A percentile compares a stretch with the other conserved stretches of the same genome.
These are phyloP conservation scores for Whalleya microplaca DNA, from an alignment of 2,329 filamentous ascomycete species.

Conservation along the genomic window DNA sequence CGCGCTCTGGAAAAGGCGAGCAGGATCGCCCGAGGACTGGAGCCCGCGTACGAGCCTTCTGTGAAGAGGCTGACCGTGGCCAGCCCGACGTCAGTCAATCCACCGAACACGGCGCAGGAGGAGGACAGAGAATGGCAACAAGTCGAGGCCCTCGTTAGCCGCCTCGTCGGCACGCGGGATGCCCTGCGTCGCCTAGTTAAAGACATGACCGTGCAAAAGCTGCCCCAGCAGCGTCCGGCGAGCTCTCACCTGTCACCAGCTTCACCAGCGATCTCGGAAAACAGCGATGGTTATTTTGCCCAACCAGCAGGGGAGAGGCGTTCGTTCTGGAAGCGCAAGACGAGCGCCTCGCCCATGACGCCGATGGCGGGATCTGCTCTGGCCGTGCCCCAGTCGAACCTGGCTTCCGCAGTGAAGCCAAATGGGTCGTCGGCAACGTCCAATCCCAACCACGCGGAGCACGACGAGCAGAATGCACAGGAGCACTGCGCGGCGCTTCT, in stretches of 20 bases:
- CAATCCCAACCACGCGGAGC: slow-evolving; percentile 43
- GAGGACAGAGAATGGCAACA: slow-evolving; percentile 87
- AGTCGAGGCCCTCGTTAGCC: slow-evolving; percentile 82
- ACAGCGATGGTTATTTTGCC: slow-evolving; percentile 59
- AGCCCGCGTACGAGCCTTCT: slow-evolving; percentile 39
- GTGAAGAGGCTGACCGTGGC: slow-evolving; percentile 29
- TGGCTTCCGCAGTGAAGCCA: slow-evolving; percentile 38
- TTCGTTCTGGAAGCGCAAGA: slow-evolving; percentile 92
- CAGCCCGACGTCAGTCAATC: slow-evolving; percentile 35
- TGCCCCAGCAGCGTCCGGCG: slow-evolving; percentile 33
- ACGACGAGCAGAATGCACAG: slow-evolving; percentile 70
- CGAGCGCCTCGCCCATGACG: slow-evolving; percentile 57
- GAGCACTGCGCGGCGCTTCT: slow-evolving; percentile 85
- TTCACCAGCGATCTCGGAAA: slow-evolving; percentile 49
- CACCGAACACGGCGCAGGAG: slow-evolving; percentile 44
- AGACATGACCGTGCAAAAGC: slow-evolving; percentile 71
- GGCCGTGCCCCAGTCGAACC: slow-evolving; percentile 46
- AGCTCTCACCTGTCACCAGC: slow-evolving; percentile 46
- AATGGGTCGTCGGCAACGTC: slow-evolving; percentile 39
- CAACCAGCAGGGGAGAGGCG: slow-evolving; percentile 58
- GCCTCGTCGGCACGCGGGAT: slow-evolving; percentile 85
- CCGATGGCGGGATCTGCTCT: slow-evolving; percentile 44
- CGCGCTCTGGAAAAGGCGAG: slow-evolving; percentile 83
- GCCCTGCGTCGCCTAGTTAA: slow-evolving; percentile 84
- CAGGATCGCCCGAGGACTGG: slow-evolving; percentile 61